Evolutionary conservation across 768 basidiomycete species (phyloP).

Genomic region (Suillus spraguei): DNA sequence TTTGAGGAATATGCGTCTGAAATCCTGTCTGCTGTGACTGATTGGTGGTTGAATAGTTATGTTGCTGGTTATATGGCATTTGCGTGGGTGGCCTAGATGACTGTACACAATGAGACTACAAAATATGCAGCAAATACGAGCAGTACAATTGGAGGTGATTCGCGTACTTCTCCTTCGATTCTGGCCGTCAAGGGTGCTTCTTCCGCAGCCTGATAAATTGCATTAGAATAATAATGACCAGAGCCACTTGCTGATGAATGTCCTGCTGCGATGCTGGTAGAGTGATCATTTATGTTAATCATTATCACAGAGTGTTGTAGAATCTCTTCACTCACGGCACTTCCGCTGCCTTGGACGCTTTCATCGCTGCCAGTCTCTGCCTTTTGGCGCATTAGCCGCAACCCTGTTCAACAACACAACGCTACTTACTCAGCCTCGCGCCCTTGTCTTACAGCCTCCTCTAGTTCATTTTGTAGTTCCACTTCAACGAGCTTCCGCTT

Average conservation of each 20-base stretch:
- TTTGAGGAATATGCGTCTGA: neutral
- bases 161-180: slow-evolving; percentile 30
- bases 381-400: slow-evolving; percentile 17
- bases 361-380: slow-evolving; percentile 20
- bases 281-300: neutral
- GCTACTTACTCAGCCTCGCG: slow-evolving; percentile 48
- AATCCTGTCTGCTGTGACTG: neutral
- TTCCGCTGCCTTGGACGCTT: neutral
- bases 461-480: slow-evolving; percentile 27
- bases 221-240: neutral
- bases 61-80: neutral
- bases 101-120: slow-evolving; percentile 1
- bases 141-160: neutral
- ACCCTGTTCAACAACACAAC: neutral
- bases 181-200: slow-evolving; percentile 34
- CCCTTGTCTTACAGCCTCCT: slow-evolving; percentile 43
- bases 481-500: neutral
- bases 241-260: neutral
- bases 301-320: neutral
- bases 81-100: slow-evolving; percentile 9
- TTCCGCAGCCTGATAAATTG: neutral
- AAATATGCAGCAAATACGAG: neutral
- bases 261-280: neutral
- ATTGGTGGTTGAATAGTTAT: neutral
- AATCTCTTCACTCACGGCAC: neutral